These are phyloP conservation scores for Amaranthus hypochondriacus DNA, from an alignment of 148 eudicot species.

Conservation along the genomic window DNA sequence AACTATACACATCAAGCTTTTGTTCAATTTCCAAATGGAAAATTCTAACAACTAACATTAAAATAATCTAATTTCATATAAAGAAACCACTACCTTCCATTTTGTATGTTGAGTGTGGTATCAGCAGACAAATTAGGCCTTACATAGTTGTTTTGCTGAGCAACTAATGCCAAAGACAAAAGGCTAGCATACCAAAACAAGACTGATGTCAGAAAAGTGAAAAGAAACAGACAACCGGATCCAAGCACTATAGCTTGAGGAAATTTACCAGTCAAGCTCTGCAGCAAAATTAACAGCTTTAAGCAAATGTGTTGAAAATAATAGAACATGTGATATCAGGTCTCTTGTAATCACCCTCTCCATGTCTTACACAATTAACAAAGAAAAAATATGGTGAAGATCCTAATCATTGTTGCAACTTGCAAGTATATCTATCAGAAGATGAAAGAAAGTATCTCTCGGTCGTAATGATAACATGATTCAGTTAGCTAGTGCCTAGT, in stretches of 20 bases:
- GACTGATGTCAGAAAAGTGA: constrained; percentile 14
- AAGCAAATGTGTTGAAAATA: constrained; percentile 59
- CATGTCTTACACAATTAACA: constrained; percentile 56
- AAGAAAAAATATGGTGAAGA: constrained; percentile 8
- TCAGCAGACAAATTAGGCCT: constrained; percentile 78
- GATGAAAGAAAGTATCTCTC: background rate
- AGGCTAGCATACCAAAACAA: constrained; percentile 37
- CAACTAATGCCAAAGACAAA: constrained; percentile 81
- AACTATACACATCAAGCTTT: background rate
- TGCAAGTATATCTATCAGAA: background rate
- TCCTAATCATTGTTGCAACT: background rate
- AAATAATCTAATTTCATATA: background rate
- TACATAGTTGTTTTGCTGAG: constrained; percentile 89
- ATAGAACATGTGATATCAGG: constrained; percentile 73
- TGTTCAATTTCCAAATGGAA: background rate
- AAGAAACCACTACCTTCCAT: constrained; percentile 71
- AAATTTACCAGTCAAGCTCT: constrained; percentile 87
- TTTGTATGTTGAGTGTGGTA: constrained; percentile 69
- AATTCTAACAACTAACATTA: no score
- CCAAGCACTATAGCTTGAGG: constrained; percentile 10
- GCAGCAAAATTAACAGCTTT: constrained; percentile 86
- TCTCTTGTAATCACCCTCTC: constrained; percentile 96
- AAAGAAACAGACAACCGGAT: constrained; percentile 8
- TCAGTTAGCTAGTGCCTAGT: constrained; percentile 11
- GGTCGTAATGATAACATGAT: background rate